Evolutionary conservation across 2,329 filamentous ascomycete species (phyloP), one percentile per base, ranked within the genome.

Genomic region (Fusarium euwallaceae): DNA sequence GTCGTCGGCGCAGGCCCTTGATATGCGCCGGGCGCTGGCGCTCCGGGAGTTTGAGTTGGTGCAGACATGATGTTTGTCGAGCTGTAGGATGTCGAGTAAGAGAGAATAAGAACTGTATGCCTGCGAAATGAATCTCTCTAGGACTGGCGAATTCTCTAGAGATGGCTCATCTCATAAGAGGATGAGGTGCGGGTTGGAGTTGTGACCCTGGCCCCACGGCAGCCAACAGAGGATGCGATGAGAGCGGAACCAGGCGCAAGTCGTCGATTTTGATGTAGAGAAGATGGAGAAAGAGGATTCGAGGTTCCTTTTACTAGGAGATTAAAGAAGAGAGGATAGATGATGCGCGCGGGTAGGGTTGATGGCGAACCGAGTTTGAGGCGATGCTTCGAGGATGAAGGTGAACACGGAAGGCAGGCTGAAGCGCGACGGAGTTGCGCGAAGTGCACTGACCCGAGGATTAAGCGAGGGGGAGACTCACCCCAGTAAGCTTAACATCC

Each of bases 1-100:
- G 83, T 80, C 32, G 82, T 79, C 32, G 76, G 78, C 22, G 82
- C 78, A 68, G 82, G 80, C 29, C 78, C 79, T 64, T 75, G 78
- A 78, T 82, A 81, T 72, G 74, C 75, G 72, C 77, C 78, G 41
- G 80, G 76, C 34, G 81, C 76, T n/a, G 79, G 74, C 61, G 79
- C 75, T 41, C 79, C 80, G 24, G 80, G 76, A 51, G 76, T 75
- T 64, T 81, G 79, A 58, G 77, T 69, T 32, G 82, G 82, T 61
- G 79, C 80, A 67, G 83, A 83, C 83, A 84, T 84, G 71, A 45
- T 66, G 67, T 16, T 37, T 24, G 34, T 45, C 56, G 41, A 37
- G 65, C 24, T 24, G 60, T 17, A 24, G 69, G 32, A 37, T 29
- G 45, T 27, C 34, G 2, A 34, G 20, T 37, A 34, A 24, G 37